Evolutionary conservation across 2,329 filamentous ascomycete genomes (phyloP).

Genomic region (Phyllosticta citrichinensis): DNA sequence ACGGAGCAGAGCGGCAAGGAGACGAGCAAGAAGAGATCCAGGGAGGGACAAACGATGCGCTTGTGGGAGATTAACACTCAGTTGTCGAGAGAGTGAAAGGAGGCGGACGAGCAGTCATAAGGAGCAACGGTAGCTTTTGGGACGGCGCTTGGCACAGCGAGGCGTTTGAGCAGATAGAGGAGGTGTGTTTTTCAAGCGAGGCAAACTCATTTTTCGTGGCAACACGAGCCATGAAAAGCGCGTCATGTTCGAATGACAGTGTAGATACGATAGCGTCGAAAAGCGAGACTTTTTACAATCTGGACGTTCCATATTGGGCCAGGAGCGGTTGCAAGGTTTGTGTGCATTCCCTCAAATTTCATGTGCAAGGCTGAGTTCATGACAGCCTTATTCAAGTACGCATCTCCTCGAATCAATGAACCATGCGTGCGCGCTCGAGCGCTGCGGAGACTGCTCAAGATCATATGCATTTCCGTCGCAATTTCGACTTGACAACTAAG

Average conservation of each 20-base stretch:
- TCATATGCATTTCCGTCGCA: too few relatives aligned
- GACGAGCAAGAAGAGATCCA: slow-evolving; percentile 4
- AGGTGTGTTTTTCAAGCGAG: neutral
- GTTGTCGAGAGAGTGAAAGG: neutral
- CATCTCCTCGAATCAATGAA: too few relatives aligned
- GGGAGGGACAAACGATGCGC: slow-evolving; percentile 6
- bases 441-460: too few relatives aligned
- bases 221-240: neutral
- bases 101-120: neutral
- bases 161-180: neutral
- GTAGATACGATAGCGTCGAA: neutral
- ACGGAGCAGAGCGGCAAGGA: slow-evolving; percentile 3
- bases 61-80: slow-evolving; percentile 2
- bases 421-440: too few relatives aligned
- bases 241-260: neutral
- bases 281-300: neutral
- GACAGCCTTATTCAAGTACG: too few relatives aligned
- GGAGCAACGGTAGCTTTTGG: neutral
- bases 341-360: too few relatives aligned
- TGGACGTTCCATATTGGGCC: too few relatives aligned
- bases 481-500: neutral
- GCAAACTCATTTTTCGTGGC: neutral
- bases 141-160: neutral
- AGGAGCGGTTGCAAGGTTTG: too few relatives aligned
- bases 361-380: too few relatives aligned